A percentile compares a stretch with the other conserved stretches of the same genome.
phyloP scores from a whole-genome alignment of 2,329 filamentous ascomycete species.

The Bipolaris cookei region DNA sequence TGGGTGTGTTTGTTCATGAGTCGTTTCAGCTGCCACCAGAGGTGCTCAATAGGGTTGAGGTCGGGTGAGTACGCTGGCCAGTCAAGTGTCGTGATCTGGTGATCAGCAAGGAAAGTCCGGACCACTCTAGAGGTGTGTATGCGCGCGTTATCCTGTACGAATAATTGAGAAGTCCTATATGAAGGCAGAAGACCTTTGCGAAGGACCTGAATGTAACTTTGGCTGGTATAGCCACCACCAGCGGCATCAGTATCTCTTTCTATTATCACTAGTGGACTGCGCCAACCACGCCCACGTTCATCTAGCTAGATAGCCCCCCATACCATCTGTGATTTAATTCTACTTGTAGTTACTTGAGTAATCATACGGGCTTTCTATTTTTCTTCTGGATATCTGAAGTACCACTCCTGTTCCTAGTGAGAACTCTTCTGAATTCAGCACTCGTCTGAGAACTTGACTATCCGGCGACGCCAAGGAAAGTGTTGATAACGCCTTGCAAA shows the following conservation, averaged over 20 bases:
- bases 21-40: conserved; percentile 32
- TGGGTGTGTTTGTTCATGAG: conserved; percentile 22
- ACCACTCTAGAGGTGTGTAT: conserved; percentile 24
- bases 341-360: neutral
- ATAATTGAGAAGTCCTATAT: conserved; percentile 15
- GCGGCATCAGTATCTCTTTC: neutral
- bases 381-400: neutral
- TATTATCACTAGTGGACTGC: neutral
- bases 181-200: conserved; percentile 13
- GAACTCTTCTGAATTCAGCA: neutral
- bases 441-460: neutral
- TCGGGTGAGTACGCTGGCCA: conserved; percentile 34
- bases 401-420: neutral
- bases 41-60: conserved; percentile 40
- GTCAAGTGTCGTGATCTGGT: conserved; percentile 25
- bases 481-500: neutral
- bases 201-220: conserved; percentile 20
- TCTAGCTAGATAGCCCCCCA: conserved; percentile 23
- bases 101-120: conserved; percentile 18
- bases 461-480: neutral
- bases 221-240: conserved; percentile 6
- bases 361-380: neutral
- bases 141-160: conserved; percentile 32
- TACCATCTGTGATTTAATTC: conserved; percentile 18
- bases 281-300: neutral